Conservation (phyloP, 352 stramenopile species). For the Pythium vanterpoolii region DNA sequence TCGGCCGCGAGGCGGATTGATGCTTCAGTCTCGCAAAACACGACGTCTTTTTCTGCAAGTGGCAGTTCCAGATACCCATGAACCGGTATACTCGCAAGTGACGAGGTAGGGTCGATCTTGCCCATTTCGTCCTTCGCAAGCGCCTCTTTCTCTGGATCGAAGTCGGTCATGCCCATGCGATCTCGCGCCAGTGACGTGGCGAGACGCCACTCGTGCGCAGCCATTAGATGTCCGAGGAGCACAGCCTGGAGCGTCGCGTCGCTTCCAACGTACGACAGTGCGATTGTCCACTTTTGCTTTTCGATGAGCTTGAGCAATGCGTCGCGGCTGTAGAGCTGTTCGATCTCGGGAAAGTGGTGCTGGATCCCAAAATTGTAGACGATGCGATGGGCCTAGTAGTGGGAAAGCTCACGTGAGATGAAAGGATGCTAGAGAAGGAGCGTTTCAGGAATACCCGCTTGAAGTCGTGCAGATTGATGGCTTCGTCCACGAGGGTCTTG, state of each 20-base stretch:
- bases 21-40: slow-evolving; percentile 44
- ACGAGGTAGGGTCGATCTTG: background rate
- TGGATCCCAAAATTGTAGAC: slow-evolving; percentile 51
- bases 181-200: slow-evolving; percentile 30
- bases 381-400: slow-evolving; percentile 49
- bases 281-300: slow-evolving; percentile 57
- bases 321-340: slow-evolving; percentile 63
- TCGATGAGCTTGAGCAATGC: slow-evolving; percentile 55
- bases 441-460: slow-evolving; percentile 38
- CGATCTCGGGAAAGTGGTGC: slow-evolving; percentile 52
- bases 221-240: slow-evolving; percentile 45
- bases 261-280: slow-evolving; percentile 57
- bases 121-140: background rate
- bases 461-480: slow-evolving; percentile 50
- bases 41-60: slow-evolving; percentile 21
- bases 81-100: slow-evolving; percentile 16
- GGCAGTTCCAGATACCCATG: slow-evolving; percentile 32
- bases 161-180: slow-evolving; percentile 36
- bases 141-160: slow-evolving; percentile 26
- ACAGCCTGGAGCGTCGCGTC: slow-evolving; percentile 44
- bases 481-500: slow-evolving; percentile 45
- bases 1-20: background rate
- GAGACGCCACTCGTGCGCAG: slow-evolving; percentile 27
- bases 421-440: background rate
- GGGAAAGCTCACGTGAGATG: background rate